Evolutionary conservation across 2,329 filamentous ascomycete species (phyloP).

Genomic region (Mycosphaerelloides madeirae): DNA sequence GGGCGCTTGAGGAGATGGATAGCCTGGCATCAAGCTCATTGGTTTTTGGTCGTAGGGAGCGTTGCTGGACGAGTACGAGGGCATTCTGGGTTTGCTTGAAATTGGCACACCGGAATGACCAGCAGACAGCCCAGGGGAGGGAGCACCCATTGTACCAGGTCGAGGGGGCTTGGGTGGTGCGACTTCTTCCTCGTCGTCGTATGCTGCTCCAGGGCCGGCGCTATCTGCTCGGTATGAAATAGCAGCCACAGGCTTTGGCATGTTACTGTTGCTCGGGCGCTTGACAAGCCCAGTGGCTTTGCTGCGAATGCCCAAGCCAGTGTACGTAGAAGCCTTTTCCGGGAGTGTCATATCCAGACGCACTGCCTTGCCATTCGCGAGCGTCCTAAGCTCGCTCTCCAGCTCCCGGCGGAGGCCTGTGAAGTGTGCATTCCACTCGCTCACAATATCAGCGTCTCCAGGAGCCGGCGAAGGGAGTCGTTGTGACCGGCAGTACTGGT

Average conservation of each 20-base stretch:
- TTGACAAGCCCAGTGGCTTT: slow-evolving; percentile 13
- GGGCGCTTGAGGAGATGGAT: slow-evolving; percentile 8
- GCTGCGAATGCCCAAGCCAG: slow-evolving; percentile 46
- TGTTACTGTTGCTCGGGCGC: slow-evolving; percentile 3
- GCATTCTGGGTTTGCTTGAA: slow-evolving; percentile 24
- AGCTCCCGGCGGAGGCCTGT: slow-evolving; percentile 60
- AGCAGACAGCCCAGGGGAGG: slow-evolving; percentile 14
- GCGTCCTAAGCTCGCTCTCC: slow-evolving; percentile 57
- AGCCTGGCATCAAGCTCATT: slow-evolving; percentile 11
- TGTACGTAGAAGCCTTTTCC: slow-evolving; percentile 43
- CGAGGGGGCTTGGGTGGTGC: slow-evolving; percentile 32
- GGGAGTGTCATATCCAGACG: slow-evolving; percentile 51
- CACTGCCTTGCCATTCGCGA: slow-evolving; percentile 64
- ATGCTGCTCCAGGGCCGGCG: slow-evolving; percentile 3
- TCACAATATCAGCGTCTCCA: slow-evolving; percentile 65
- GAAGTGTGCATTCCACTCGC: slow-evolving; percentile 60
- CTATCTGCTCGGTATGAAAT: slow-evolving; percentile 1
- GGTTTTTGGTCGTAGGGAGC: slow-evolving; percentile 23
- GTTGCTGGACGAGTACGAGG: slow-evolving; percentile 13
- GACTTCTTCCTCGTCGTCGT: slow-evolving; percentile 29
- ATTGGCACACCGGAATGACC: slow-evolving; percentile 15
- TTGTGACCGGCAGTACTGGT: slow-evolving; percentile 66
- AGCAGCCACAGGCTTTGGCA: not conserved
- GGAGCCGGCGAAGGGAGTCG: slow-evolving; percentile 68
- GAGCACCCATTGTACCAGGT: slow-evolving; percentile 18